phyloP scores from a whole-genome alignment of 768 basidiomycete species.

The Astraeus odoratus region DNA sequence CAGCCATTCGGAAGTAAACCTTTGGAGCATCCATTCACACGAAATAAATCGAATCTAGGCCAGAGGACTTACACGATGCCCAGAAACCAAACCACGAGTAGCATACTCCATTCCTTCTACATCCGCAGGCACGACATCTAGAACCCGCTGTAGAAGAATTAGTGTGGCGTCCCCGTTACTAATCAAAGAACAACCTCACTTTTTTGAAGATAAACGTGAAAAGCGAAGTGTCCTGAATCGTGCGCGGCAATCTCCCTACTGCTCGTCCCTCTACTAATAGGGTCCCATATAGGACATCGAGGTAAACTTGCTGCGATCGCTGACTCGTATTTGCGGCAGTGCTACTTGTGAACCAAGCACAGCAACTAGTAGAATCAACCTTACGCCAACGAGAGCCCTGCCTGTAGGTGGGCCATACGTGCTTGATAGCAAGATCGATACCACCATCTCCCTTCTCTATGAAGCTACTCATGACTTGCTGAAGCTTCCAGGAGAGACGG shows the following conservation, averaged over 20 bases:
- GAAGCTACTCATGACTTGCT: constrained; percentile 9
- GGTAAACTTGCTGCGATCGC: constrained; percentile 25
- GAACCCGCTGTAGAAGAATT: constrained; percentile 15
- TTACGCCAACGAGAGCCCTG: constrained; percentile 20
- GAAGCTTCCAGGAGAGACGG: constrained; percentile 25
- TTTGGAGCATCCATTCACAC: neutral
- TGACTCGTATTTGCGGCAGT: constrained; percentile 11
- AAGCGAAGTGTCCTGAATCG: constrained; percentile 25
- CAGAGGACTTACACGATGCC: constrained; percentile 3
- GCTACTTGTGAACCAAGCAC: constrained; percentile 24
- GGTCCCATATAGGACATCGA: constrained; percentile 35
- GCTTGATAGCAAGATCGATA: constrained; percentile 24
- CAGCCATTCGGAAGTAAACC: constrained; percentile 19
- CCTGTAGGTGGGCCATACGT: constrained; percentile 27
- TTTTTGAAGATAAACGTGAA: constrained; percentile 32
- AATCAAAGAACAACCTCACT: constrained; percentile 17
- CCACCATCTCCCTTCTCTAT: constrained; percentile 14
- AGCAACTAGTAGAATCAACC: constrained; percentile 9
- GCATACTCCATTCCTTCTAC: constrained; percentile 11
- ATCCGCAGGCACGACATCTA: constrained; percentile 21
- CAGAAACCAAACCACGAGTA: neutral
- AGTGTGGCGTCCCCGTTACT: too few species aligned
- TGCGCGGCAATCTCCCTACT: constrained; percentile 30
- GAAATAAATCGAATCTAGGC: neutral
- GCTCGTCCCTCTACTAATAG: constrained; percentile 37